Evolutionary conservation across 176 grass and related monocot species (phyloP), one percentile per base, ranked within the genome.

Genomic region (Areca catechu): DNA sequence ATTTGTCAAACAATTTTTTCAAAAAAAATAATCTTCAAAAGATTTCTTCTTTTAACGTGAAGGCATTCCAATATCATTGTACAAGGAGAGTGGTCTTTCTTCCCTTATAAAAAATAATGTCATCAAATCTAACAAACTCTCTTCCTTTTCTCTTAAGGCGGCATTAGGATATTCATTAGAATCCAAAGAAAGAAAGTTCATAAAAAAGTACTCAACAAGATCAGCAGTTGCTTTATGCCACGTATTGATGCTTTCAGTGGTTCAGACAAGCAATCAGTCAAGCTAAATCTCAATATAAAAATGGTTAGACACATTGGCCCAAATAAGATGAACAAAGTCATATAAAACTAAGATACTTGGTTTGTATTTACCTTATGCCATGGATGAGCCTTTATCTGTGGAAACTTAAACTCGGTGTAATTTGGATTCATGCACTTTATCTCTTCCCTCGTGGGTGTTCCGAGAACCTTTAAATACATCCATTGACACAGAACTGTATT

Each of bases 371-470:
- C 92, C 83, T 96, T 96, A 76, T 96, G 86, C 92, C 86, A 96
- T 49, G 92, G 92, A 82, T 96, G 83, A 77, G 92, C 92, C 72
- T 96, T 96, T 85, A 90, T 96, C 75, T 96, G 92, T 0, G 92
- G 92, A 62, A 96, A 96, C 71, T 96, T 96, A 80, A 91, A 96
- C 61, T 96, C 86, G 0, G 75, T 96, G 72, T 96, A 96, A 51
- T 91, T 90, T 79, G 92, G 92, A 74, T 96, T 96, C 92, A 96
- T 91, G 77, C 92, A 91, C 67, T 96, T 96, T 77, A 96, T 96
- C 79, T 96, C 92, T 83, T 96, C 92, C 61, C 92, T 96, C 74
- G 86, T 90, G 65, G 92, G 92, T 78, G 92, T 96, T 71, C 92
- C 92, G 70, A 96, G 82, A 74, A 96, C 92, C 86, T 96, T 69